Percentiles rank a stretch among this genome's conserved stretches.
Evolutionary conservation across 176 grass and related monocot genomes (phyloP).

Genomic region (Guadua angustifolia): DNA sequence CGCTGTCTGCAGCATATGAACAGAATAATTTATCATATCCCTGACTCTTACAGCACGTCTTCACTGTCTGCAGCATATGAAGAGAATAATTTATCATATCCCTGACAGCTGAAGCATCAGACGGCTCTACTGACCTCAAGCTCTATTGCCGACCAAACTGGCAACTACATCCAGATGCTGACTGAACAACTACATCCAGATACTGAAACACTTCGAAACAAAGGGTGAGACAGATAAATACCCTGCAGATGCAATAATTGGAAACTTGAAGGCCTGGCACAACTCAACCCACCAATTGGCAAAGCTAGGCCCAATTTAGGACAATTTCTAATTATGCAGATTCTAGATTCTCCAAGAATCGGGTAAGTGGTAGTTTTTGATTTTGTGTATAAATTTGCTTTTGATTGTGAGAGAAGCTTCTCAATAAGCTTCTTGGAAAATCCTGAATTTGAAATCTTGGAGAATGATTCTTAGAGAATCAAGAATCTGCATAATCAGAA

Average conservation of each 20-base stretch:
- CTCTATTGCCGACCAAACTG: constrained; percentile 8
- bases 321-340: too few species aligned
- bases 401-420: too few species aligned
- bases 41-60: neutral
- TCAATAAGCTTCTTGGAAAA: too few species aligned
- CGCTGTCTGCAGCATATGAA: neutral
- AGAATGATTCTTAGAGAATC: too few species aligned
- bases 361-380: too few species aligned
- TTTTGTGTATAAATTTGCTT: too few species aligned
- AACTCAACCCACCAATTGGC: constrained; percentile 22
- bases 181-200: neutral
- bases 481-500: too few species aligned
- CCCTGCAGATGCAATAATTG: neutral
- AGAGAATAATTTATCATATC: neutral
- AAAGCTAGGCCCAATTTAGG: neutral
- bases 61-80: neutral
- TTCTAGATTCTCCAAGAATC: too few species aligned
- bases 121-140: neutral
- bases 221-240: neutral
- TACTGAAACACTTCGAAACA: neutral
- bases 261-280: constrained; percentile 19
- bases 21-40: neutral
- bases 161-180: constrained; percentile 14
- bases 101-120: constrained; percentile 13
- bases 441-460: too few species aligned